These are phyloP conservation scores for Umbellularia californica DNA, from an alignment of 164 flowering plant genomes.

Conservation along the genomic window DNA sequence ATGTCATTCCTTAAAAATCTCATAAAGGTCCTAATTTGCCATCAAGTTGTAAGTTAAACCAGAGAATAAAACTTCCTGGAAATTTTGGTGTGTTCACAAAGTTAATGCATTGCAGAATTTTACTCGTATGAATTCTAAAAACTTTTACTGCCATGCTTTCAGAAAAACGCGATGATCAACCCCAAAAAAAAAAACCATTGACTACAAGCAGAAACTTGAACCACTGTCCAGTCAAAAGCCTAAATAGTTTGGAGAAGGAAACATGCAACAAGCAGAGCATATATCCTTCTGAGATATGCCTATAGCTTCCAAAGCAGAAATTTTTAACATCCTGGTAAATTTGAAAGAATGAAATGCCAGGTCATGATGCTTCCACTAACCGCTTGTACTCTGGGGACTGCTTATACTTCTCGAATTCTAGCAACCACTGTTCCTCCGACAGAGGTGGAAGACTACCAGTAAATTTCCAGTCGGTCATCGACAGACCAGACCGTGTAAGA, in stretches of 20 bases:
- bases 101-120: too few relatives aligned
- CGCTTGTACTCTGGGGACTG: slow-evolving; percentile 89
- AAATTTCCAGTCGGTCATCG: slow-evolving; percentile 99
- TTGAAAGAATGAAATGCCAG: background rate
- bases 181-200: too few relatives aligned
- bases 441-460: slow-evolving; percentile 87
- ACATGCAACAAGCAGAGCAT: background rate
- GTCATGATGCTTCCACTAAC: slow-evolving; percentile 35
- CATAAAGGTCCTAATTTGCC: background rate
- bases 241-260: background rate
- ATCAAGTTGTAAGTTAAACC: background rate
- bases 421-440: slow-evolving; percentile 70
- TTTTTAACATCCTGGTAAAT: background rate
- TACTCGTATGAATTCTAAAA: too few relatives aligned
- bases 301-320: background rate
- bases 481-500: slow-evolving; percentile 89
- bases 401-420: slow-evolving; percentile 91
- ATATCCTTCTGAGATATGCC: background rate
- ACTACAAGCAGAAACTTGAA: too few relatives aligned
- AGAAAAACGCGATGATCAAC: too few relatives aligned
- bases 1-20: background rate
- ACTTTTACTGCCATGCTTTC: too few relatives aligned
- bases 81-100: too few relatives aligned
- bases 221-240: background rate
- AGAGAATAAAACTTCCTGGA: too few relatives aligned